A percentile compares a stretch with the other conserved stretches of the same genome.
Evolutionary conservation across 2,329 filamentous ascomycete genomes (phyloP).

Genomic region (Chalara sp.): DNA sequence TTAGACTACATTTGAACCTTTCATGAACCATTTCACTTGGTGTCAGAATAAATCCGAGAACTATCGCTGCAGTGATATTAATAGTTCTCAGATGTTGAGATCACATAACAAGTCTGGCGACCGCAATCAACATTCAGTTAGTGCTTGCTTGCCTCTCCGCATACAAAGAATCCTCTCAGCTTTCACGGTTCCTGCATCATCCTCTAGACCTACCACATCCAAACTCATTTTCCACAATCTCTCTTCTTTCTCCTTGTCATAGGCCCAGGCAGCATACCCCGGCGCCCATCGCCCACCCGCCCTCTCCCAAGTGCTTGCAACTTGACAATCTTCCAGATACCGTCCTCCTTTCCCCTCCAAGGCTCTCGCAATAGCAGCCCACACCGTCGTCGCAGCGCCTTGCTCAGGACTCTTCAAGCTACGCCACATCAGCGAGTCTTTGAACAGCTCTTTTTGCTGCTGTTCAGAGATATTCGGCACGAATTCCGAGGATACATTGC

Average conservation of each 20-base stretch:
- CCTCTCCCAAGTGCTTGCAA: constrained; percentile 23
- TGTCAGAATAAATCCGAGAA: no score
- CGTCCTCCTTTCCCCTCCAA: constrained; percentile 37
- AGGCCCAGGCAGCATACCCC: constrained; percentile 21
- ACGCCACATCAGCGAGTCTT: constrained; percentile 14
- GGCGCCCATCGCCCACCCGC: constrained; percentile 15
- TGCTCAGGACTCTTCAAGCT: constrained; percentile 20
- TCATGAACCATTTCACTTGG: no score
- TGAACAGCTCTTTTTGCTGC: constrained; percentile 36
- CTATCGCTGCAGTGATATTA: no score
- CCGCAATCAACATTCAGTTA: no score
- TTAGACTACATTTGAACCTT: no score
- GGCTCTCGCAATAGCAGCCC: constrained; percentile 26
- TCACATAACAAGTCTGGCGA: no score
- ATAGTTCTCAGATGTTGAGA: no score
- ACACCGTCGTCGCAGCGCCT: constrained; percentile 36
- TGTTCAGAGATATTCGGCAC: constrained; percentile 30
- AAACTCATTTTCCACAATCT: constrained; percentile 35
- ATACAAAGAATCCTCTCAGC: no score
- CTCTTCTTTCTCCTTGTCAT: constrained; percentile 31
- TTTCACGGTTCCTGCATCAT: not conserved
- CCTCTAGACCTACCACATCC: constrained; percentile 23
- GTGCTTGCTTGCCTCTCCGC: no score
- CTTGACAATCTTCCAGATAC: constrained; percentile 34
- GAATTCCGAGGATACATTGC: constrained; percentile 27